Conservation (phyloP, 441 rosid genomes). For the Sinapis alba region DNA sequence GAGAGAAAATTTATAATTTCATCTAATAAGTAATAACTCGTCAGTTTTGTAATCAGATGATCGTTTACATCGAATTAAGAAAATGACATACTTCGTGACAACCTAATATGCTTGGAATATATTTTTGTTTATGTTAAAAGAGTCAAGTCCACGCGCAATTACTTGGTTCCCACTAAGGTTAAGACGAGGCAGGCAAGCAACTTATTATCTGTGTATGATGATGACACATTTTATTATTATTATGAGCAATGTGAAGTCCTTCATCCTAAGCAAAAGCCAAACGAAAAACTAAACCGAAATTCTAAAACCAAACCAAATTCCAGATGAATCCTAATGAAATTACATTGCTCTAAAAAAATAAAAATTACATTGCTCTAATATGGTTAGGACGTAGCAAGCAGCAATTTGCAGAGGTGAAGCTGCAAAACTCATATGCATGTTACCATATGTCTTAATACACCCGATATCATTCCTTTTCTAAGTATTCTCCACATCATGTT, state of each 20-base stretch:
- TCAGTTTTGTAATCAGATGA: background rate
- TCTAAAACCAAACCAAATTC: background rate
- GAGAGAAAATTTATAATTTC: background rate
- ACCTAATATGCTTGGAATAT: background rate
- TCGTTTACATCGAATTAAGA: background rate
- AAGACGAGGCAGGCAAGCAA: slow-evolving; percentile 24
- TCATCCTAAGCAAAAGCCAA: background rate
- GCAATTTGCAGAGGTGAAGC: too few relatives aligned
- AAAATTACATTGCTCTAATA: background rate
- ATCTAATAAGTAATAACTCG: background rate
- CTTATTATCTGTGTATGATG: slow-evolving; percentile 8
- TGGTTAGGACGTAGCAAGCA: too few relatives aligned
- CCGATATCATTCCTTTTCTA: slow-evolving; percentile 16
- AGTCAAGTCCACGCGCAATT: slow-evolving; percentile 18
- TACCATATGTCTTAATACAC: background rate
- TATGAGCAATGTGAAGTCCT: background rate
- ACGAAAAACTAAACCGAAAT: background rate
- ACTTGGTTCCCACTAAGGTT: slow-evolving; percentile 39
- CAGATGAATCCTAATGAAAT: background rate
- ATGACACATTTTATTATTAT: slow-evolving; percentile 13
- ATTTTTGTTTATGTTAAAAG: background rate
- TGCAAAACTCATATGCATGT: too few relatives aligned
- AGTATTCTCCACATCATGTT: background rate
- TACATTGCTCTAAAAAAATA: background rate
- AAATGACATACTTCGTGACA: slow-evolving; percentile 16